Evolutionary conservation across 352 stramenopile species (phyloP).

Genomic region (Phytopythium montanum): DNA sequence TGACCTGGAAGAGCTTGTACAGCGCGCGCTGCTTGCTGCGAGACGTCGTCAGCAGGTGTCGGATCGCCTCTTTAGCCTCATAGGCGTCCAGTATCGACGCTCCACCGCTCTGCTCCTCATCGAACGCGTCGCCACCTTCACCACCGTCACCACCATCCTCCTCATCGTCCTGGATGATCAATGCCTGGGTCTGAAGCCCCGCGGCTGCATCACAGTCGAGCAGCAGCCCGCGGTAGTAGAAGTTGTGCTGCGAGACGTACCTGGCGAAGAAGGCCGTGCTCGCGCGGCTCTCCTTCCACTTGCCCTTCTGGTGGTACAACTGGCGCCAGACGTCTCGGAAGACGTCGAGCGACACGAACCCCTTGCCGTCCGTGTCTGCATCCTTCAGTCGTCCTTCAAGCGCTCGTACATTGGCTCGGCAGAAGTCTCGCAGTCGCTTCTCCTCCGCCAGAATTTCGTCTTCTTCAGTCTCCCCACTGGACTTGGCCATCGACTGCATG

Average conservation of each 20-base stretch:
- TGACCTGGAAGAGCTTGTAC: slow-evolving; percentile 59
- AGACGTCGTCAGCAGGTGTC: slow-evolving; percentile 46
- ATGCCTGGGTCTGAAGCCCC: slow-evolving; percentile 41
- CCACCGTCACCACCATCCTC: slow-evolving; percentile 15
- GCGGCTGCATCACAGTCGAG: slow-evolving; percentile 54
- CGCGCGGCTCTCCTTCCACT: slow-evolving; percentile 33
- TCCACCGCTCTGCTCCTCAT: neutral
- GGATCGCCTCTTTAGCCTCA: slow-evolving; percentile 43
- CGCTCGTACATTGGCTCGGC: slow-evolving; percentile 29
- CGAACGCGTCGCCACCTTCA: slow-evolving; percentile 15
- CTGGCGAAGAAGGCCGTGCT: slow-evolving; percentile 34
- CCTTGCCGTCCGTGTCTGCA: slow-evolving; percentile 42
- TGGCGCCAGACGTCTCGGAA: slow-evolving; percentile 35
- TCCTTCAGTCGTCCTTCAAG: slow-evolving; percentile 36
- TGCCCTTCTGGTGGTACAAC: slow-evolving; percentile 17
- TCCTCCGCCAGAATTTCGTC: slow-evolving; percentile 20
- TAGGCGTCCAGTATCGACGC: slow-evolving; percentile 29
- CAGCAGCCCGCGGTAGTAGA: slow-evolving; percentile 71
- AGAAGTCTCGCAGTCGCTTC: slow-evolving; percentile 40
- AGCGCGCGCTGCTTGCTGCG: slow-evolving; percentile 38
- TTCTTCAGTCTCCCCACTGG: neutral
- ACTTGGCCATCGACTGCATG: neutral
- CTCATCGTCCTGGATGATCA: slow-evolving; percentile 62
- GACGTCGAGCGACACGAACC: slow-evolving; percentile 40
- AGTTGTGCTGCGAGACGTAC: slow-evolving; percentile 49